A percentile compares a stretch with the other conserved stretches of the same genome.
Evolutionary conservation across 2,329 filamentous ascomycete species (phyloP).

Genomic region (Chaetomium globosum): DNA sequence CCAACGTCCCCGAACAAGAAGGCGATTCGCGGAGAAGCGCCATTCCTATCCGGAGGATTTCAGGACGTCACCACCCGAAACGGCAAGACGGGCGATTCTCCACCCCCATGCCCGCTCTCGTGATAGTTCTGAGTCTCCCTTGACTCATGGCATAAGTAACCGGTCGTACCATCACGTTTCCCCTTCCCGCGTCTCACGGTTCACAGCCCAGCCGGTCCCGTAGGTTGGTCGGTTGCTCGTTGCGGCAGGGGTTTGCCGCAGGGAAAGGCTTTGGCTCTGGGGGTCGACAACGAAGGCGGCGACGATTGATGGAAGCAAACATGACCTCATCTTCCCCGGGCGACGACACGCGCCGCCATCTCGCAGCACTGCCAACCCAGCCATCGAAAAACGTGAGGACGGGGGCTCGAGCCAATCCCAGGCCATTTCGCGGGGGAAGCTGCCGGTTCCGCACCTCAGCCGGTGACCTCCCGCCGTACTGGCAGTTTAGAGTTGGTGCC

Average conservation of each 20-base stretch:
- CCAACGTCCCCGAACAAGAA: neutral
- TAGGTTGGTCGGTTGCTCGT: neutral
- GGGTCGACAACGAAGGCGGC: neutral
- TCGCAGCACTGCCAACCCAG: neutral
- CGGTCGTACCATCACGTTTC: neutral
- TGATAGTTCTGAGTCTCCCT: neutral
- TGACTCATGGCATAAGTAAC: constrained; percentile 1
- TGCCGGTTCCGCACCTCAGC: constrained; percentile 19
- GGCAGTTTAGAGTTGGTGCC: neutral
- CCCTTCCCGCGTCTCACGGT: neutral
- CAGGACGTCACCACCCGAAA: neutral
- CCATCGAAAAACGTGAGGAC: neutral
- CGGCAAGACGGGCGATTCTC: neutral
- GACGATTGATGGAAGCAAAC: neutral
- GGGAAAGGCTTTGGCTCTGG: neutral
- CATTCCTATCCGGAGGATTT: neutral
- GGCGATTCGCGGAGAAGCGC: constrained; percentile 9
- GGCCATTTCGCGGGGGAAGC: neutral
- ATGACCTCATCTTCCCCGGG: neutral
- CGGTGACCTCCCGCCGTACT: neutral
- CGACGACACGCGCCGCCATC: neutral
- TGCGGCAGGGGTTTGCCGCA: neutral
- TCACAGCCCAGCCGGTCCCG: neutral
- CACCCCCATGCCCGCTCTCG: neutral
- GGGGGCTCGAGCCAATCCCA: constrained; percentile 4